phyloP scores from a whole-genome alignment of 202 grass and related monocot genomes.

The Digitaria exilis region DNA sequence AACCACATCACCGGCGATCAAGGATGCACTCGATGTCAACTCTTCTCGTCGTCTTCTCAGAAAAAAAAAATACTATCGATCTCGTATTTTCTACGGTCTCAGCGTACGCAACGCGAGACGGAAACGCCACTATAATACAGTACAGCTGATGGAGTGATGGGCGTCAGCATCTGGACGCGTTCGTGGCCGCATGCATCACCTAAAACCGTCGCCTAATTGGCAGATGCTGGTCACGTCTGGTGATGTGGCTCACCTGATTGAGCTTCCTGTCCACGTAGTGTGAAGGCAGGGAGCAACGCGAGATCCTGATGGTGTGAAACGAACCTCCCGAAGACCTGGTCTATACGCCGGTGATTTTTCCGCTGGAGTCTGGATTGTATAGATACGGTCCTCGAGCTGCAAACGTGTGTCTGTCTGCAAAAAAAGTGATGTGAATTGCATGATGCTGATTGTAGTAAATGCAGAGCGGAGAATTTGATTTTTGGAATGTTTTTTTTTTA shows the following conservation, averaged over 20 bases:
- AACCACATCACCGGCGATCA: constrained; percentile 3
- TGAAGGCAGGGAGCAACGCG: constrained; percentile 1
- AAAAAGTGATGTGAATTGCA: constrained; percentile 7
- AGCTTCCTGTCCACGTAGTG: background rate
- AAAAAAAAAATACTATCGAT: background rate
- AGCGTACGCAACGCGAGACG: background rate
- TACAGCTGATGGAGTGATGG: no score
- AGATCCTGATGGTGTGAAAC: background rate
- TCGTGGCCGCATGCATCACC: constrained; percentile 8
- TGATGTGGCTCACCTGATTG: background rate
- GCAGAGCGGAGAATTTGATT: background rate
- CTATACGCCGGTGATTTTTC: constrained; percentile 16
- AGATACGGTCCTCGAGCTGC: background rate
- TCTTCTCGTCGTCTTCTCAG: background rate
- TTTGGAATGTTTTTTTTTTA: background rate
- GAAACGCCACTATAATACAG: constrained; percentile 4
- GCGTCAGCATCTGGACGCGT: constrained; percentile 17
- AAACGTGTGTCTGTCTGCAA: background rate
- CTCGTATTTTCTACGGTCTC: background rate
- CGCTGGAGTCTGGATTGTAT: background rate
- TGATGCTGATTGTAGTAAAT: background rate
- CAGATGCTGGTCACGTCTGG: background rate
- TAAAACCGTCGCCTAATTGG: background rate
- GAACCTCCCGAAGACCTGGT: background rate
- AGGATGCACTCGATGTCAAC: constrained; percentile 20